Percentiles rank a stretch among this genome's conserved stretches.
These are phyloP conservation scores for Gillenia trifoliata DNA, from an alignment of 306 rosid species.

Conservation along the genomic window DNA sequence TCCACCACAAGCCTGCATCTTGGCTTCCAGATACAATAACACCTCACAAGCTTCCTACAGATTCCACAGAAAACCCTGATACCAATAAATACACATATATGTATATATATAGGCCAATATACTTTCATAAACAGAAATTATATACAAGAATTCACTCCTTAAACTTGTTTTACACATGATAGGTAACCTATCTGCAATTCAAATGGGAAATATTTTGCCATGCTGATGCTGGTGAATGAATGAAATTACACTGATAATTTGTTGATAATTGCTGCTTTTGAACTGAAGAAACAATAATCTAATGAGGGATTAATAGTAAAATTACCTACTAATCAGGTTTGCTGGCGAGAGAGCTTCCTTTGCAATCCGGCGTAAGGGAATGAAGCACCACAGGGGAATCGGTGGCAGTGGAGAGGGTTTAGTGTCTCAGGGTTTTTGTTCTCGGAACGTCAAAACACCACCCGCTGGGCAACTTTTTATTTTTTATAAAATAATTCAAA, in stretches of 20 bases:
- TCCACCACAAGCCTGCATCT: slow-evolving; percentile 59
- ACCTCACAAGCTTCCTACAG: background rate
- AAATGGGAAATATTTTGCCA: background rate
- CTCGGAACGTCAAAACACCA: background rate
- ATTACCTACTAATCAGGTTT: background rate
- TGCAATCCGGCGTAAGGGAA: background rate
- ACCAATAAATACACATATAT: background rate
- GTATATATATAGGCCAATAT: background rate
- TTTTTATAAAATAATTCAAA: too few relatives aligned
- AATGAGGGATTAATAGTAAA: background rate
- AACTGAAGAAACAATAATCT: background rate
- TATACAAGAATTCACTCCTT: background rate
- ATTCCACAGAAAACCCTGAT: background rate
- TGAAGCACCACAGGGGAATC: background rate
- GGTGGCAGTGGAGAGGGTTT: background rate
- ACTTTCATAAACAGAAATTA: background rate
- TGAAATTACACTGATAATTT: background rate
- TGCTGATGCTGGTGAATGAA: background rate
- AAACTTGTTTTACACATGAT: background rate
- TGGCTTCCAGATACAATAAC: slow-evolving; percentile 3
- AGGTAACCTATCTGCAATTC: background rate
- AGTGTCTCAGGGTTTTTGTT: background rate
- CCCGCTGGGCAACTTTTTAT: too few relatives aligned
- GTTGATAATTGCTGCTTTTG: background rate
- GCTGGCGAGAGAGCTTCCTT: background rate